Base-by-base conservation (phyloP, 1,284 basidiomycete genomes). In the Vanrija pseudolonga region DNA sequence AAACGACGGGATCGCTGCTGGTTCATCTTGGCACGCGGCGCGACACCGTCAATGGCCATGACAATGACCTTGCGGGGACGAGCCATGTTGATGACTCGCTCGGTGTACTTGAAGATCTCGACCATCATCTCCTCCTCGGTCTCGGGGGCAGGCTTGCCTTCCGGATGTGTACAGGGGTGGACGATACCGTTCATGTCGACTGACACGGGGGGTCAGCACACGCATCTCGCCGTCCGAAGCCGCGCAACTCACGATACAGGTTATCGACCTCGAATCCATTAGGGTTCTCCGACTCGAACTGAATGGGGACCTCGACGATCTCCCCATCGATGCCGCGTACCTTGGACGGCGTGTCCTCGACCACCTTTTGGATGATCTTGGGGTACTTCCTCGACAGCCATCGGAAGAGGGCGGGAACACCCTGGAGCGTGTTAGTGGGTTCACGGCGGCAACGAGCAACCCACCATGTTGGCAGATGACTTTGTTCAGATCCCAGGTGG, bases 51-150 rank as follows among this genome's bases (percentile, higher is more conserved):
- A 66, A 99, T 97, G 49, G 95, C 95, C 90, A 99, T 96, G 81
- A 98, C 92, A 45, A 99, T 81, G 17, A 99, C 79, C 75, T 91
- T 96, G 51, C 96, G 85, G 0, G 96, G 96, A 53, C 95, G 82
- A 47, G 97, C 79, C 95, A 98, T 98, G 75, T 93, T 92, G 45
- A 99, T 92, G 23, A 99, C 89, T 45, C 96, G 84, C 71, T 98
- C 94, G 0, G 96, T 99, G 79, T 99, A 98, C 50, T 83, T 85
- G 79, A 99, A 98, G 42, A 99, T 84, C 74, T 98, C 96, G 20
- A 90, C 71, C 96, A 99, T 98, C 96, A 99, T 99, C 55, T 98
- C 94, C 72, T 93, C 90, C 74, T 99, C 96, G 2, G 93, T 97
- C 74, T 96, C 90, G 0, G 96, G 96, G 1, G 96, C 86, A 45